Conservation (phyloP, 345 rosid genomes). For the Corymbia maculata region DNA sequence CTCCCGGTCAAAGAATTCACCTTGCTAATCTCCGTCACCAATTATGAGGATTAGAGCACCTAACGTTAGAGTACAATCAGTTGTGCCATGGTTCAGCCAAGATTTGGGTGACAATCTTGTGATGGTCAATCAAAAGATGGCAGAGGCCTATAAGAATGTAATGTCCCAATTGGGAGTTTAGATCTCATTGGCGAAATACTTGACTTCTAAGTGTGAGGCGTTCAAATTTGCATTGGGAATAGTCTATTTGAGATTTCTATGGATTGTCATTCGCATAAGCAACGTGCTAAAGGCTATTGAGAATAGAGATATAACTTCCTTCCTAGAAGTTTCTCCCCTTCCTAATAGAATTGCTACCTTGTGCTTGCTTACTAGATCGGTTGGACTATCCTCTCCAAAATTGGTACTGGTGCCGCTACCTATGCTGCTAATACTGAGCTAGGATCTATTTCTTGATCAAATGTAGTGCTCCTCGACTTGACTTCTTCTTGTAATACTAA, state of each 20-base stretch:
- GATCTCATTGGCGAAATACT: not conserved
- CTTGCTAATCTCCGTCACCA: too few relatives aligned
- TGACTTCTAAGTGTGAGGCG: not conserved
- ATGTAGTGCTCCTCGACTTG: too few relatives aligned
- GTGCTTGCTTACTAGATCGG: not conserved
- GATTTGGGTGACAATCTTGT: not conserved
- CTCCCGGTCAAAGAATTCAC: too few relatives aligned
- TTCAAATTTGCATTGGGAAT: not conserved
- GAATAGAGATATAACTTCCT: not conserved
- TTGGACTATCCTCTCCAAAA: not conserved
- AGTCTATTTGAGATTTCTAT: not conserved
- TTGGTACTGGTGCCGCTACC: not conserved
- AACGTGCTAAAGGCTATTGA: not conserved
- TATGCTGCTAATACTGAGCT: not conserved
- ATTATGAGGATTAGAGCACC: too few relatives aligned
- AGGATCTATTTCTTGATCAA: too few relatives aligned
- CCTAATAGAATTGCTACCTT: not conserved
- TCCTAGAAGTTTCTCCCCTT: not conserved
- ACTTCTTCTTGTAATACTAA: too few relatives aligned
- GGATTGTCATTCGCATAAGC: not conserved
- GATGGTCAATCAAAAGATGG: not conserved
- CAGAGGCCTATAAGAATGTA: not conserved
- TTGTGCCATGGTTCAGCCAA: too few relatives aligned
- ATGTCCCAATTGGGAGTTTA: not conserved
- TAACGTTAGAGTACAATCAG: too few relatives aligned